Conservation (phyloP, 441 rosid genomes). For the Adansonia gregorii region DNA sequence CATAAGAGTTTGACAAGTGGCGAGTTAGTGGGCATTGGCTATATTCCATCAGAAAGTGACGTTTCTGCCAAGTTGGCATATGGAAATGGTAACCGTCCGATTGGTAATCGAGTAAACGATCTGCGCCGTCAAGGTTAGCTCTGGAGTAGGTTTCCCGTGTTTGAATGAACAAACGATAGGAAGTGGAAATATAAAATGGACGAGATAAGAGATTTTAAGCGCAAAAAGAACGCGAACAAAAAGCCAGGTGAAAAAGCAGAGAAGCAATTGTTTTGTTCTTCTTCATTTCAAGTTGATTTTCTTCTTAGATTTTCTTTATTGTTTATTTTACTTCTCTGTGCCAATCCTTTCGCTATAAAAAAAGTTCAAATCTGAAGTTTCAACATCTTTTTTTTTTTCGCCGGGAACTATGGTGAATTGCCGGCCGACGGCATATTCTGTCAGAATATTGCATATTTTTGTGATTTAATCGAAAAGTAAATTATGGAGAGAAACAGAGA, state of each 20-base stretch:
- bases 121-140: constrained; percentile 39
- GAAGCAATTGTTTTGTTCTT: neutral
- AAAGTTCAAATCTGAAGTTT: constrained; percentile 14
- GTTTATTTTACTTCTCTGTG: neutral
- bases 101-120: constrained; percentile 27
- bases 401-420: constrained; percentile 23
- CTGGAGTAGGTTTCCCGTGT: constrained; percentile 9
- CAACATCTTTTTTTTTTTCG: neutral
- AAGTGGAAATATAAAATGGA: neutral
- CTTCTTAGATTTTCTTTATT: neutral
- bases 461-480: neutral
- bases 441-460: neutral
- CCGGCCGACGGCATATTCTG: neutral
- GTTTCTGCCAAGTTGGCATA: constrained; percentile 55
- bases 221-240: neutral
- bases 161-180: constrained; percentile 18
- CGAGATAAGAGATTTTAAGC: constrained; percentile 23
- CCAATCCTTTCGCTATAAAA: neutral
- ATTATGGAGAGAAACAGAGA: constrained; percentile 41
- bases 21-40: constrained; percentile 32
- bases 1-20: constrained; percentile 27
- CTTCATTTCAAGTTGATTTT: neutral
- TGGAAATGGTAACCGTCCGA: constrained; percentile 36
- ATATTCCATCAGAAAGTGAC: constrained; percentile 50
- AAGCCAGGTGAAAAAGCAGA: constrained; percentile 27